Evolutionary conservation across 495 filamentous ascomycete genomes (phyloP), one percentile per base, ranked within the genome.

Genomic region (Mycothermus thermophilus): DNA sequence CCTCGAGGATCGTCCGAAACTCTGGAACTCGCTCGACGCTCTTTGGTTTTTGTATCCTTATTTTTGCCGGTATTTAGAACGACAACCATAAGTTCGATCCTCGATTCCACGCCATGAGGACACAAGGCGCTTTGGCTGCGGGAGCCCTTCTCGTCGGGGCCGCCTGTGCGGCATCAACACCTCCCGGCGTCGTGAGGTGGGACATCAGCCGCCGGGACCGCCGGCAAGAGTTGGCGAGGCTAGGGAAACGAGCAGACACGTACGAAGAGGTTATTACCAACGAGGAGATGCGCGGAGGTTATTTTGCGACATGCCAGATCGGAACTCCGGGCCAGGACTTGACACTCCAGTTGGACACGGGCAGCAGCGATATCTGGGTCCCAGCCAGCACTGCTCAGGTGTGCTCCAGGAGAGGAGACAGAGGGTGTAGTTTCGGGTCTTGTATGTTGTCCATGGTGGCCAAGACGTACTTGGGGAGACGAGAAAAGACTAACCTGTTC

Each of bases 281-380:
- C 35, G 51, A 64, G 28, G 37, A 52, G 18, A 37, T 55, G 32
- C 54, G 62, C 36, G 63, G 63, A 31, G 66, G 79, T 12, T 90
- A 90, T 45, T 79, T 71, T 45, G 72, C 74, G 16, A 79, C 78
- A 32, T 62, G 84, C 43, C 67, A 59, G 22, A 46, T 90, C 20
- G 83, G 83, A 11, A 83, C 80, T 17, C 82, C 81, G 0, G 48
- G 57, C 2, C 83, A 90, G 48, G 55, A 59, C 6, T 40, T 90
- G 20, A 69, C 67, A 2, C 48, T 90, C 30, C 75, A 83, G 50
- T 59, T 90, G 37, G 83, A 90, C 51, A 90, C 83, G 1, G 83
- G 83, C 13, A 92, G 83, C 45, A 92, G 83, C 42, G 88, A 96
- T 60, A 66, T 93, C 17, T 95, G 87, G 87, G 70, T 76, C 16